phyloP scores from a whole-genome alignment of 1,139 yeast genomes.

The Pneumocystis canis region DNA sequence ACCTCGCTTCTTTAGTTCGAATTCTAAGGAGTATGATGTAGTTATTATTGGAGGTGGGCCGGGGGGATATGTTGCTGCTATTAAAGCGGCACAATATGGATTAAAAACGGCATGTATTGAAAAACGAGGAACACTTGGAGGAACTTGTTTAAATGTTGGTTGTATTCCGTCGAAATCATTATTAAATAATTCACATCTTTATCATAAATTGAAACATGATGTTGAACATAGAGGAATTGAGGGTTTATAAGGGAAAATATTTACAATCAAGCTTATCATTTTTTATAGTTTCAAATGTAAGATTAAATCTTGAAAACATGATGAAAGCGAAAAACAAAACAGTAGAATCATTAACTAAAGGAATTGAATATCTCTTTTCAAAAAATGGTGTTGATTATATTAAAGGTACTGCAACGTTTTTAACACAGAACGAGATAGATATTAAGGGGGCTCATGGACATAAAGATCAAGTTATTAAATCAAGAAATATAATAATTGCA shows the following conservation, averaged over 20 bases:
- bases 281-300: constrained; percentile 39
- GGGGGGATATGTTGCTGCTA: constrained; percentile 95
- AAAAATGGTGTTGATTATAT: constrained; percentile 87
- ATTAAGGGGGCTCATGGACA: constrained; percentile 82
- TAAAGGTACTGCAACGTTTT: constrained; percentile 85
- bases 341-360: constrained; percentile 78
- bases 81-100: constrained; percentile 95
- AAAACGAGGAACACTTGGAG: constrained; percentile 91
- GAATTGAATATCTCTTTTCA: constrained; percentile 88
- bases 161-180: constrained; percentile 97
- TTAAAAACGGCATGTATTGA: constrained; percentile 89
- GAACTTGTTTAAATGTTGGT: constrained; percentile 95
- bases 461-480: constrained; percentile 50
- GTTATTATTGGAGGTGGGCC: constrained; percentile 99
- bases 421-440: constrained; percentile 61
- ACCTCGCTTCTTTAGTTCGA: background rate
- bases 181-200: constrained; percentile 84
- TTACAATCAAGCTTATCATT: background rate
- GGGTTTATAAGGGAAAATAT: constrained; percentile 19
- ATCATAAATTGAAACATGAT: constrained; percentile 79
- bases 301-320: constrained; percentile 60
- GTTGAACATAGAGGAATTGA: constrained; percentile 81
- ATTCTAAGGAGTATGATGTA: constrained; percentile 56
- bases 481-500: constrained; percentile 84
- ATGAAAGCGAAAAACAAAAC: constrained; percentile 88